Percentiles rank a stretch among this genome's conserved stretches.
These are phyloP conservation scores for Aphanomyces astaci DNA, from an alignment of 352 stramenopile species.

Conservation along the genomic window DNA sequence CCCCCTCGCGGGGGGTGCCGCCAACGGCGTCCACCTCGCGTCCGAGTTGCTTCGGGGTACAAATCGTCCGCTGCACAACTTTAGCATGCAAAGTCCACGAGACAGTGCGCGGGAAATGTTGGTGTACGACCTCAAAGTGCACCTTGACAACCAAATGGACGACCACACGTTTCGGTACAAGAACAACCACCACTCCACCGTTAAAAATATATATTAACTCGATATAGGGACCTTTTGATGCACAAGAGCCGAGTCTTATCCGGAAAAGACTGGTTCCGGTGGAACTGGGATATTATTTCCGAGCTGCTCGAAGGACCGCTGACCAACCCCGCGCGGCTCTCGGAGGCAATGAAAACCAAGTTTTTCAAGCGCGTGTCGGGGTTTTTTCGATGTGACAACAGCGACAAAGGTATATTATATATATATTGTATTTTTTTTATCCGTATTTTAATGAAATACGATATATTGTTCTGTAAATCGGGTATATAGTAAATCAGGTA, in stretches of 20 bases:
- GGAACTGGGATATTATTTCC: conserved; percentile 88
- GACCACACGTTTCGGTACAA: conserved; percentile 57
- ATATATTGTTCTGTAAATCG: no score
- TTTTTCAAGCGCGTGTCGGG: conserved; percentile 86
- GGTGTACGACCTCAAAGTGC: conserved; percentile 81
- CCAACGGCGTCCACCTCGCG: conserved; percentile 82
- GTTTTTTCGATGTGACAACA: conserved; percentile 85
- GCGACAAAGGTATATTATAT: conserved; percentile 56
- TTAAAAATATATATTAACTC: no score
- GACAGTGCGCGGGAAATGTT: conserved; percentile 75
- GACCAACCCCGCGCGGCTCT: conserved; percentile 77
- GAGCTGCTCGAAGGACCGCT: conserved; percentile 81
- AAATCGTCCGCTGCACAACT: conserved; percentile 63
- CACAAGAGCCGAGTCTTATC: conserved; percentile 75
- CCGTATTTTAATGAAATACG: no score
- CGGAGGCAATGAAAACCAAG: conserved; percentile 89
- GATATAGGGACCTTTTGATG: conserved; percentile 74
- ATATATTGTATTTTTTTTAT: not conserved
- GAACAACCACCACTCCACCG: no score
- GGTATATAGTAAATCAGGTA: no score
- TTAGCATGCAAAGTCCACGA: conserved; percentile 25
- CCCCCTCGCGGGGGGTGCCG: conserved; percentile 42
- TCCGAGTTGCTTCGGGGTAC: conserved; percentile 81
- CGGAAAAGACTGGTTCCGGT: conserved; percentile 88
- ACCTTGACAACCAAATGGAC: conserved; percentile 83